These are phyloP conservation scores for Cenchrus fungigraminus DNA, from an alignment of 176 grass and related monocot genomes.

Conservation along the genomic window DNA sequence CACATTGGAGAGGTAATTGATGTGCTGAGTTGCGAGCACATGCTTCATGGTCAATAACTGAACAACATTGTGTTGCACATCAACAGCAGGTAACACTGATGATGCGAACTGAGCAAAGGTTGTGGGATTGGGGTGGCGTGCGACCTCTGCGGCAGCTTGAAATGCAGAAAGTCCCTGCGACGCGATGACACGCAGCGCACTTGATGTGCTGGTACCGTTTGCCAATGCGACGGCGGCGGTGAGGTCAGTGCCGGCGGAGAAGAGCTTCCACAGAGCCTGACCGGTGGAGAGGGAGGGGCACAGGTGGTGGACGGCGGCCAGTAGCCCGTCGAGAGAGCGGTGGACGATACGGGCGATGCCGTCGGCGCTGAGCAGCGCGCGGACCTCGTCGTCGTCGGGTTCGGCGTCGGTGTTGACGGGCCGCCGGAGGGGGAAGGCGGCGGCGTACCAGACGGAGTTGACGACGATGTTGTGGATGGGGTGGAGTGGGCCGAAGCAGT, in stretches of 20 bases:
- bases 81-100: neutral
- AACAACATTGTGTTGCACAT: neutral
- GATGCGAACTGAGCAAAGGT: constrained; percentile 25
- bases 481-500: constrained; percentile 11
- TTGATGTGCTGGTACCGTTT: constrained; percentile 24
- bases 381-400: neutral
- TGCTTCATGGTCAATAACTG: neutral
- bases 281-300: constrained; percentile 22
- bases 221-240: constrained; percentile 11
- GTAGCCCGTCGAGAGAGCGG: constrained; percentile 31
- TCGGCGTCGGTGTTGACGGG: neutral
- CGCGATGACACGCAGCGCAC: neutral
- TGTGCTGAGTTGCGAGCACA: constrained; percentile 6
- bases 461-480: constrained; percentile 26
- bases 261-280: constrained; percentile 26
- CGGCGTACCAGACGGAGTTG: constrained; percentile 25
- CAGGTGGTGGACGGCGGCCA: neutral
- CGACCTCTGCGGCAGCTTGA: neutral
- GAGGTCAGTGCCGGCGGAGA: constrained; percentile 9
- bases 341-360: constrained; percentile 7
- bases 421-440: neutral
- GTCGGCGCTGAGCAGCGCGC: constrained; percentile 5
- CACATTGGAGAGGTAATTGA: neutral
- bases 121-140: constrained; percentile 8
- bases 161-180: constrained; percentile 2